Base-by-base conservation (phyloP, 1,139 yeast genomes). In the Candida dubliniensis region DNA sequence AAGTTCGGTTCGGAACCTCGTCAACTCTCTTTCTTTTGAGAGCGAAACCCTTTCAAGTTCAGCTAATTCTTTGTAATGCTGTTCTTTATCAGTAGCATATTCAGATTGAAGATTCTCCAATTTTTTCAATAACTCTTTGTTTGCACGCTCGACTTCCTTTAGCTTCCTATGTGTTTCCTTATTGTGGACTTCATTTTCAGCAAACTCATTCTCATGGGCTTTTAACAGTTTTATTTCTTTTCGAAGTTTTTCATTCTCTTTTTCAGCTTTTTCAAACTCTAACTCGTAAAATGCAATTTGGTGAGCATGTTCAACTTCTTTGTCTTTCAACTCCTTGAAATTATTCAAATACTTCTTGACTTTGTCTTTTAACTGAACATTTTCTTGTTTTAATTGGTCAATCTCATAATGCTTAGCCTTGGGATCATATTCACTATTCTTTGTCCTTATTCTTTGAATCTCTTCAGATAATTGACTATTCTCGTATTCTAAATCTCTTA, bases 91-190 rank as follows among this genome's bases (percentile, higher is more conserved):
- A 5, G 25, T 14, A 2, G 35, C 27, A 4, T 34, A 30, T 23
- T 31, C 26, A 3, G 15, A 25, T 32, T 34, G 36, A 15, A 36
- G 36, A 8, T 32, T 15, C 10, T 23, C 25, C 23, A 39, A 37
- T 35, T 37, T 37, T 24, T 33, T 38, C 8, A 9, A 25, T 27
- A 43, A 36, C 10, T 39, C 35, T 9, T 14, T 13, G 2, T 34
- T 34, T 13, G 13, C 10, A 27, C 11, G 24, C 11, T 34, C 23
- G 29, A 34, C 30, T 10, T 34, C 37, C n/a, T n/a, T 41, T 32
- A 34, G 15, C 10, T n/a, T 14, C 24, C 26, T 15, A 6, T 12
- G 18, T 11, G 26, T 24, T 25, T 15, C 12, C 9, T 24, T 5
- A n/a, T 23, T n/a, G 8, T 24, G 24, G 9, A 6, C 26, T 34